Conservation (phyloP, 345 rosid species). For the Nephelium lappaceum region DNA sequence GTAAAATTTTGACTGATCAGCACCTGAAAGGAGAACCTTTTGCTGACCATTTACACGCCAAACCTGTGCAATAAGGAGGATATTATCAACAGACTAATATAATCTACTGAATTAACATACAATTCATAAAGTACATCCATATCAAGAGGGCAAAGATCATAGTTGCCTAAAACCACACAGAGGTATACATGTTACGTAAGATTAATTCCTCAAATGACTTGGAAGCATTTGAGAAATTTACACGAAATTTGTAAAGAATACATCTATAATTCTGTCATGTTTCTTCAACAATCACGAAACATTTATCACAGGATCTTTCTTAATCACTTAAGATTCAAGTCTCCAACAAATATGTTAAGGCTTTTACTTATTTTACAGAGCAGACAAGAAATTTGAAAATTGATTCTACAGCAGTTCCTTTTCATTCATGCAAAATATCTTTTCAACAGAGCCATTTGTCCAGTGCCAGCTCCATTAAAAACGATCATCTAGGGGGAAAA, state of each 20-base stretch:
- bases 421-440: background rate
- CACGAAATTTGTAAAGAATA: background rate
- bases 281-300: background rate
- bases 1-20: conserved; percentile 85
- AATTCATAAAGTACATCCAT: background rate
- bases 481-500: background rate
- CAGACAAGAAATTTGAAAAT: background rate
- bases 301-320: background rate
- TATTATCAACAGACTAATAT: background rate
- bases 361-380: background rate
- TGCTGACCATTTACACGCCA: conserved; percentile 80
- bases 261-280: background rate
- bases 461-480: background rate
- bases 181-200: background rate
- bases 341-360: background rate
- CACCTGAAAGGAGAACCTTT: conserved; percentile 72
- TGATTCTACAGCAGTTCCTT: background rate
- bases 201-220: background rate
- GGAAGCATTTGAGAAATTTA: background rate
- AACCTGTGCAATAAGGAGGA: conserved; percentile 51
- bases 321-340: background rate
- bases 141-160: background rate
- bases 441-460: background rate
- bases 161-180: background rate
- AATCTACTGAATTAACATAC: background rate